phyloP scores from a whole-genome alignment of 345 rosid species.

The Sapria himalayana region DNA sequence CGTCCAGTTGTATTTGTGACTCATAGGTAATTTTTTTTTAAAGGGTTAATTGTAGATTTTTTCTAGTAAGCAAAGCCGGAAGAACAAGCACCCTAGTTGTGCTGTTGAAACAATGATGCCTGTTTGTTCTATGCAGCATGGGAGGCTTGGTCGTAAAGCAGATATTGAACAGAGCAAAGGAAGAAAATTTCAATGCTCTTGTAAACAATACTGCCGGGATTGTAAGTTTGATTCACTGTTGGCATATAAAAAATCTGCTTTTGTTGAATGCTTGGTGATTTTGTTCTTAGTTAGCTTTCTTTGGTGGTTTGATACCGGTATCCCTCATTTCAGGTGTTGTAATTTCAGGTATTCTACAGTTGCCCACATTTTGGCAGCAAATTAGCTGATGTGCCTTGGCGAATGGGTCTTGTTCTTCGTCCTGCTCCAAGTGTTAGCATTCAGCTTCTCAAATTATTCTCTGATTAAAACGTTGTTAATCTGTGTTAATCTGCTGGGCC shows the following conservation, averaged over 20 bases:
- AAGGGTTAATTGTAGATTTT: no score
- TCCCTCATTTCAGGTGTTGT: slow-evolving; percentile 3
- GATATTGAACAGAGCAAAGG: slow-evolving; percentile 69
- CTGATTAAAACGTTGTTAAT: neutral
- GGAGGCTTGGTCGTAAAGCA: slow-evolving; percentile 97
- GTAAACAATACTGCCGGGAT: slow-evolving; percentile 83
- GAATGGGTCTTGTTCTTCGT: slow-evolving; percentile 87
- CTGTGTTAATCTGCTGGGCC: no score
- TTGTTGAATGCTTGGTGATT: neutral
- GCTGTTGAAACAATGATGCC: no score
- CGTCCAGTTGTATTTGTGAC: slow-evolving; percentile 97
- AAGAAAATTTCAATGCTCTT: slow-evolving; percentile 49
- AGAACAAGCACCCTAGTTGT: no score
- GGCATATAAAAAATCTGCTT: slow-evolving; percentile 2
- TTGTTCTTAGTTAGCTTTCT: neutral
- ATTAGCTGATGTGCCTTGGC: slow-evolving; percentile 97
- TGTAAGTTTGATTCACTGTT: slow-evolving; percentile 27
- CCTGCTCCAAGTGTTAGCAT: slow-evolving; percentile 85
- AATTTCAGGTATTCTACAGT: slow-evolving; percentile 74
- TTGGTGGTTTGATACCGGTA: slow-evolving; percentile 1
- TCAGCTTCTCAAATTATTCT: neutral
- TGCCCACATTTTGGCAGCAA: slow-evolving; percentile 98
- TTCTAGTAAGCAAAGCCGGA: no score
- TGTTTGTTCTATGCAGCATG: slow-evolving; percentile 34
- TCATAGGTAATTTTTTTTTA: slow-evolving; percentile 42